Evolutionary conservation across 2,329 filamentous ascomycete species (phyloP).

Genomic region (Cercospora brassicicola): DNA sequence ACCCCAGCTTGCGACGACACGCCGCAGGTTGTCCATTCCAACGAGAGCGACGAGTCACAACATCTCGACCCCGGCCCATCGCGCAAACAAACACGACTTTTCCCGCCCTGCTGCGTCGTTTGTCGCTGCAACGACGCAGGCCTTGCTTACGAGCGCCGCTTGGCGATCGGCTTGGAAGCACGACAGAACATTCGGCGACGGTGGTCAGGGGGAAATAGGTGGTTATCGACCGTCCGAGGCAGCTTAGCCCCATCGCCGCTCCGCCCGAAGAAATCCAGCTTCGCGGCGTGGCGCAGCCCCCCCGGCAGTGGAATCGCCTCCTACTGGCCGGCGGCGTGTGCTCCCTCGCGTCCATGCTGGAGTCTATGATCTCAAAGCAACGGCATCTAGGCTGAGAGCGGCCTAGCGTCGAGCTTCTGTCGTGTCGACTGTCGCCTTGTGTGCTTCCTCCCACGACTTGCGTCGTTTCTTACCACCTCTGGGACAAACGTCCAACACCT

Average conservation of each 20-base stretch:
- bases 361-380: not conserved
- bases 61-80: not conserved
- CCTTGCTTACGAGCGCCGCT: not conserved
- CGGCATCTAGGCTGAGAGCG: not conserved
- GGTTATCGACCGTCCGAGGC: slow-evolving; percentile 11
- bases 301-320: not conserved
- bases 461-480: slow-evolving; percentile 16
- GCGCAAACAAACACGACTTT: slow-evolving; percentile 11
- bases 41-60: slow-evolving; percentile 10
- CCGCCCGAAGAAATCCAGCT: slow-evolving; percentile 6
- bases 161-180: slow-evolving; percentile 14
- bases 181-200: slow-evolving; percentile 17
- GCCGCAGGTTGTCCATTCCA: slow-evolving; percentile 11
- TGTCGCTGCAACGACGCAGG: not conserved
- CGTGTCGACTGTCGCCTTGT: slow-evolving; percentile 15
- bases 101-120: not conserved
- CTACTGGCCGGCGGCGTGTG: slow-evolving; percentile 1
- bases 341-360: slow-evolving; percentile 5
- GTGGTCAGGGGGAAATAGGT: slow-evolving; percentile 12
- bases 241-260: slow-evolving; percentile 10
- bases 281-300: not conserved
- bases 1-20: slow-evolving; percentile 5
- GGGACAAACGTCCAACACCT: slow-evolving; percentile 19
- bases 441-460: slow-evolving; percentile 17
- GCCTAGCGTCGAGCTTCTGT: not conserved